Base-by-base conservation (phyloP, 768 basidiomycete genomes). In the Leucosporidium creatinivorum region DNA sequence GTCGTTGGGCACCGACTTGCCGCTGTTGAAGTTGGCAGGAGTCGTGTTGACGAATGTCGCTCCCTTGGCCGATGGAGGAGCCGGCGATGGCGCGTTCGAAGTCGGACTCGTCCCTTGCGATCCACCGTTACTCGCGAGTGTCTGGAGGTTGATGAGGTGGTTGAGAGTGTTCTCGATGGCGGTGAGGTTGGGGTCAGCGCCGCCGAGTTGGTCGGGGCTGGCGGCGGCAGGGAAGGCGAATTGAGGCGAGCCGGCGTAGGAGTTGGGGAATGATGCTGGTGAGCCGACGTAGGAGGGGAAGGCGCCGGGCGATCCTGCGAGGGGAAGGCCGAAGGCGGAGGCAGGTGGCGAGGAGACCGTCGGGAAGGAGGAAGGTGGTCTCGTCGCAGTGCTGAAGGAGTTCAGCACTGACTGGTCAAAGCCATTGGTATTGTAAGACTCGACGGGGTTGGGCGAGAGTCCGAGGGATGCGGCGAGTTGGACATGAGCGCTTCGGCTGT, bases 131-230 rank as follows among this genome's bases (percentile, higher is more conserved):
- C 55, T 58, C 1, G 67, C 64, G 62, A 69, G 58, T 18, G 36
- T 49, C 47, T 73, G 72, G 18, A 73, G 62, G 62, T 57, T 73
- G 63, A 73, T 73, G 58, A 73, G 72, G 47, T 73, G 69, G 55
- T 73, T 73, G 51, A 73, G 68, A 18, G 72, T 69, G 51, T 30
- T 68, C 59, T 73, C 72, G 58, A 73, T 73, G 21, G 68, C 71
- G 8, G 71, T 65, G 50, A 73, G 65, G 48, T 73, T 69, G 7
- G 67, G 62, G 26, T 69, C 70, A 26, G 61, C 52, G 13, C 58
- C 54, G 44, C 33, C 50, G 47, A n/a, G 4, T 23, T 55, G 21
- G 4, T n/a, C 15, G 28, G 39, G 58, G 58, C 59, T 60, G 9
- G 17, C 61, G 6, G 23, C 44, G 44, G n/a, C 21, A 1, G 61